phyloP scores from a whole-genome alignment of 169 alveolate species.

The Toxoplasma gondii region DNA sequence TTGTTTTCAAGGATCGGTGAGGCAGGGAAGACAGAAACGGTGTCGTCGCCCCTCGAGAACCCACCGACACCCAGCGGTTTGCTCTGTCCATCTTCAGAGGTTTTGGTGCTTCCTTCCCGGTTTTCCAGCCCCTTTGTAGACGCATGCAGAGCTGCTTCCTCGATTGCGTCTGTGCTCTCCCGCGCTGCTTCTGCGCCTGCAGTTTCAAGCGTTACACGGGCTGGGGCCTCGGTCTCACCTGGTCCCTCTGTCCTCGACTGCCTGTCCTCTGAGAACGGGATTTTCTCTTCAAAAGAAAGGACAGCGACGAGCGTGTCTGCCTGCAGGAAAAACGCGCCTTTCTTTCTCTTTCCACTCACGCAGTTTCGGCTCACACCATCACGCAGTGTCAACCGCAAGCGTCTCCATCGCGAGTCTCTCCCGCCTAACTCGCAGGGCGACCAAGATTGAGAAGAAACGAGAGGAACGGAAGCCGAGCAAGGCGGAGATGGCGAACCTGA shows the following conservation, averaged over 20 bases:
- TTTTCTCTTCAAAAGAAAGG: slow-evolving; percentile 2
- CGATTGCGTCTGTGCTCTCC: too few relatives aligned
- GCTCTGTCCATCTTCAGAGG: not conserved
- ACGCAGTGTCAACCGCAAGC: not conserved
- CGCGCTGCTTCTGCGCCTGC: too few relatives aligned
- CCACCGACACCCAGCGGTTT: too few relatives aligned
- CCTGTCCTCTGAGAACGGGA: not conserved
- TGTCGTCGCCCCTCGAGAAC: not conserved
- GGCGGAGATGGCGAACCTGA: not conserved
- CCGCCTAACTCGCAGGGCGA: not conserved
- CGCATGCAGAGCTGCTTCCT: too few relatives aligned
- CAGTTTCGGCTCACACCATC: not conserved
- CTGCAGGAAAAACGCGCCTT: slow-evolving; percentile 26
- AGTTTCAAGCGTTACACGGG: too few relatives aligned
- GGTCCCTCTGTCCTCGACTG: not conserved
- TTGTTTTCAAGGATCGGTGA: not conserved
- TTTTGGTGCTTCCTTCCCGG: too few relatives aligned
- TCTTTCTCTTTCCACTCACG: slow-evolving; percentile 26
- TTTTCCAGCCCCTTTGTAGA: too few relatives aligned
- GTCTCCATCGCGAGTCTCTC: not conserved
- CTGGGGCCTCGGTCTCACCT: too few relatives aligned
- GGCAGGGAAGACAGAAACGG: not conserved
- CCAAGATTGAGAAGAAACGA: not conserved
- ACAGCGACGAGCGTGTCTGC: slow-evolving; percentile 2
- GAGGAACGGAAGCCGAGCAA: not conserved